Base-by-base conservation (phyloP, 805 yeast species). In the Candida argentea region DNA sequence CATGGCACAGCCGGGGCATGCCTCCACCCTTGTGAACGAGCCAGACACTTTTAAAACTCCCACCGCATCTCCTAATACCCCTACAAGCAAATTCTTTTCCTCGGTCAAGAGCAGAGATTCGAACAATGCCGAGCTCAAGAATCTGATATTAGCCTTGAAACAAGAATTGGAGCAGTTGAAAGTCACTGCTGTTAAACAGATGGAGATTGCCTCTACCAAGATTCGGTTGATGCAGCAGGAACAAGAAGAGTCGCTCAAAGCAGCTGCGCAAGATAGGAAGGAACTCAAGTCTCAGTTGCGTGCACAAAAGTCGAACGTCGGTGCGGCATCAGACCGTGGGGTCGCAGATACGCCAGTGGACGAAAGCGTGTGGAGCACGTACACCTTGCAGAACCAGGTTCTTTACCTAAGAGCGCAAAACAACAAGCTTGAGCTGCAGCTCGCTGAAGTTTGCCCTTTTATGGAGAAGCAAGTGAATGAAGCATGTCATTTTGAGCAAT, bases 201-300 rank as follows among this genome's bases (percentile, higher is more conserved):
- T 79, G 36, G 61, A 56, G 27, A 54, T 60, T 27, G 87, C 86
- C 0, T 68, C 74, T 38, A 62, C 62, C 12, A 67, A 66, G 32
- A 73, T 79, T 14, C 50, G 49, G 14, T 41, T 43, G 13, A 53
- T 80, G 20, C 82, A 76, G 33, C 16, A 32, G 9, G 59, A 62
- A 31, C 36, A 41, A 28, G 12, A 19, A 11, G n/a, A n/a, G n/a
- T 21, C 26, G 2, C 26, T 43, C 16, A 44, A 32, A 28, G 9
- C 10, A 18, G 20, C 20, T 7, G 10, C 20, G 10, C 9, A 18
- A 18, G 11, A 20, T 6, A 14, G 22, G 4, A 20, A 18, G 6
- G 14, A 26, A n/a, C 16, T 13, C 5, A 25, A 25, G 14, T 12
- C 15, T 15, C 44, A 38, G 24, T 36, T 36, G n/a, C 17, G 25